phyloP scores from a whole-genome alignment of 129 eudicot species.

The Oenanthe sinensis region DNA sequence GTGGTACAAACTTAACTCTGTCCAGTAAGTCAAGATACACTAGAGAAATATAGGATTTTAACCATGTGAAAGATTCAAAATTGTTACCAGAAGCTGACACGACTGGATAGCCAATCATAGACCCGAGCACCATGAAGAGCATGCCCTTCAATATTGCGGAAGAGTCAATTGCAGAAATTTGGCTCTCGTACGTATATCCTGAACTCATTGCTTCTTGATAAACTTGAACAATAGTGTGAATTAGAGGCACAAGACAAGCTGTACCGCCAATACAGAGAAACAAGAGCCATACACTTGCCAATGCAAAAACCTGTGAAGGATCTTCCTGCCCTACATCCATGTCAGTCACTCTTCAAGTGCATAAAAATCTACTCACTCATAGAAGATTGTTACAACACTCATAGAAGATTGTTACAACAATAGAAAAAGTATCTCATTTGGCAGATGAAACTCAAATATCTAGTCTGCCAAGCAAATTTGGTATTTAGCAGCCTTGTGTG shows the following conservation, averaged over 20 bases:
- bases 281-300: conserved; percentile 90
- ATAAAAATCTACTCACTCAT: conserved; percentile 12
- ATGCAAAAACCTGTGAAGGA: conserved; percentile 84
- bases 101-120: conserved; percentile 71
- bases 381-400: too few species aligned
- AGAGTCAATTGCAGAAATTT: conserved; percentile 38
- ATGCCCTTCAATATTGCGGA: conserved; percentile 54
- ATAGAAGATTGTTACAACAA: not conserved
- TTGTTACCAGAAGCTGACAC: conserved; percentile 88
- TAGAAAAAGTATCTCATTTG: not conserved
- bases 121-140: conserved; percentile 65
- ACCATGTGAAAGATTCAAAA: not conserved
- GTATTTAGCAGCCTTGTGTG: not conserved
- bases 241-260: conserved; percentile 69
- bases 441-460: not conserved
- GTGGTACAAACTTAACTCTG: not conserved
- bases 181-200: conserved; percentile 33
- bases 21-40: not conserved
- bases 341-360: conserved; percentile 47
- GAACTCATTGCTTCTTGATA: conserved; percentile 56
- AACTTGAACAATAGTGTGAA: conserved; percentile 54
- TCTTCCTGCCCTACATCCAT: conserved; percentile 99
- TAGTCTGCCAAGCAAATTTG: not conserved
- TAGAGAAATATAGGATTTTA: not conserved
- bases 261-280: conserved; percentile 75